These are phyloP conservation scores for Plenodomus tracheiphilus DNA, from an alignment of 2,329 filamentous ascomycete genomes.

Conservation along the genomic window DNA sequence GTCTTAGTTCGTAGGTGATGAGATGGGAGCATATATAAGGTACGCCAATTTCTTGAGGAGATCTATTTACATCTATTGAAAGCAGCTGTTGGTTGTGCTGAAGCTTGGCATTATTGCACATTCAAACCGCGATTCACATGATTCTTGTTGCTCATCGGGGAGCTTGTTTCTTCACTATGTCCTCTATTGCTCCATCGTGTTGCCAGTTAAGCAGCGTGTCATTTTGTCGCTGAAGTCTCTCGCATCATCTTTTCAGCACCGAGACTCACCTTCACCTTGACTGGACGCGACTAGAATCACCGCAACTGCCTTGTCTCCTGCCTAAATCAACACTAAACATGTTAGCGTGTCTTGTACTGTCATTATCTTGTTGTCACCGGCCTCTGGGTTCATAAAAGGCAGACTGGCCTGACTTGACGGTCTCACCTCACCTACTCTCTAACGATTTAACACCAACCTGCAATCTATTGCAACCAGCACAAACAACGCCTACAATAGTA, in stretches of 20 bases:
- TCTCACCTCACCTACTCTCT: conserved; percentile 3
- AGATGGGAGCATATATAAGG: background rate
- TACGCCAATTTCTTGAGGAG: background rate
- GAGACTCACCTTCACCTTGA: conserved; percentile 13
- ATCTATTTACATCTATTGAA: background rate
- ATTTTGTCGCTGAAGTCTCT: background rate
- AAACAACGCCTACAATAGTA: background rate
- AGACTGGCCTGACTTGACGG: conserved; percentile 1
- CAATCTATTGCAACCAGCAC: background rate
- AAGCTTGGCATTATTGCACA: background rate
- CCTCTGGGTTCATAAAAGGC: conserved; percentile 12
- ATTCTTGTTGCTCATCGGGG: too few relatives aligned
- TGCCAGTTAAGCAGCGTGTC: background rate
- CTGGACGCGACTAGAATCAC: conserved; percentile 7
- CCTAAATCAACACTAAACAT: conserved; percentile 4
- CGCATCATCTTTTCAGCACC: background rate
- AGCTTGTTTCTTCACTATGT: too few relatives aligned
- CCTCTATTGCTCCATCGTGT: background rate
- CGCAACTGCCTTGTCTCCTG: background rate
- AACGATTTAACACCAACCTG: background rate
- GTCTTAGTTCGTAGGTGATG: conserved; percentile 16
- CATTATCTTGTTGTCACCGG: conserved; percentile 1
- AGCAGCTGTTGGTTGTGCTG: background rate
- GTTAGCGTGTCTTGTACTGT: conserved; percentile 11
- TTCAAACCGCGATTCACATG: background rate